A percentile compares a stretch with the other conserved stretches of the same genome.
These are phyloP conservation scores for Myxozyma sirexii DNA, from an alignment of 805 yeast genomes.

Conservation along the genomic window DNA sequence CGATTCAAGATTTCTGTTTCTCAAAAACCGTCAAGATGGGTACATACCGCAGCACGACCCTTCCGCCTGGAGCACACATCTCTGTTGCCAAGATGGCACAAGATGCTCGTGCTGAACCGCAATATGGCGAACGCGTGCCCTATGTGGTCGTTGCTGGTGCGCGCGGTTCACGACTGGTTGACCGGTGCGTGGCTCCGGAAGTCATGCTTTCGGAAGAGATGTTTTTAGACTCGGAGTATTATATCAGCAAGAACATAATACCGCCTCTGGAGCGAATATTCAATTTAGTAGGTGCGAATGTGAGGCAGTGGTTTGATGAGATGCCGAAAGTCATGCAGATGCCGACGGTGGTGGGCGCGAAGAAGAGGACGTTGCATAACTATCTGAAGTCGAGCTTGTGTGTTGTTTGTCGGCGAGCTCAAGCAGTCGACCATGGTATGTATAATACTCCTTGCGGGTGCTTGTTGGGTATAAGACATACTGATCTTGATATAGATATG, in stretches of 20 bases:
- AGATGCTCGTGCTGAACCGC: conserved; percentile 80
- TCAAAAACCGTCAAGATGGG: conserved; percentile 89
- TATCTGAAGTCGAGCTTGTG: conserved; percentile 28
- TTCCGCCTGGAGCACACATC: conserved; percentile 91
- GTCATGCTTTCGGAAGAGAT: conserved; percentile 53
- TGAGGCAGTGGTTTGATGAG: conserved; percentile 72
- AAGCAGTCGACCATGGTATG: conserved; percentile 18
- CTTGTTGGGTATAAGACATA: too few species aligned
- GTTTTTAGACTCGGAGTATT: conserved; percentile 78
- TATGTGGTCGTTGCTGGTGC: conserved; percentile 73
- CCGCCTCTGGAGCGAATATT: conserved; percentile 90
- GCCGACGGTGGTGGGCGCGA: conserved; percentile 9
- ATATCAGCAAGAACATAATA: conserved; percentile 76
- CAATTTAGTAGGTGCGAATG: conserved; percentile 78
- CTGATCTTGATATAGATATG: conserved; percentile 31
- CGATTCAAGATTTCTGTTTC: conserved; percentile 84
- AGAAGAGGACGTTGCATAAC: conserved; percentile 19
- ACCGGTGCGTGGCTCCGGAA: conserved; percentile 78
- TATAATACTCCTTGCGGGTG: neutral
- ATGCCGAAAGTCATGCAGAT: conserved; percentile 53
- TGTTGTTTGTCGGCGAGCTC: conserved; percentile 16
- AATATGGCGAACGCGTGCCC: conserved; percentile 84
- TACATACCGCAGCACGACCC: conserved; percentile 60
- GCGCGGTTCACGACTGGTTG: conserved; percentile 61
- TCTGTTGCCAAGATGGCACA: conserved; percentile 62